Conservation (phyloP, 1,139 yeast genomes). For the Diutina scorzettiae region DNA sequence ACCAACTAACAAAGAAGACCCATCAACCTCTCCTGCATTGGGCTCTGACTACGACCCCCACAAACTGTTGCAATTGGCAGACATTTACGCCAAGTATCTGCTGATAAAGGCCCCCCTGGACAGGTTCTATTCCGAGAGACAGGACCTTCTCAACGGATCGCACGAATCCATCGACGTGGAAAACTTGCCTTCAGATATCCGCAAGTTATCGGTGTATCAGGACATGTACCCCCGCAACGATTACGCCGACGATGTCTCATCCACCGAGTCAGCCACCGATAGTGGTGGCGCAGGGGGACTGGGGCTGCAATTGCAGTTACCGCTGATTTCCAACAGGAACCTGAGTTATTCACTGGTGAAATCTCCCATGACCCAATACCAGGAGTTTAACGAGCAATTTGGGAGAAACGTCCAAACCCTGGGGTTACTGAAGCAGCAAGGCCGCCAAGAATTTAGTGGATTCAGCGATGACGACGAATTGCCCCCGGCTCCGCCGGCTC, state of each 20-base stretch:
- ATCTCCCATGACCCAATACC: slow-evolving; percentile 42
- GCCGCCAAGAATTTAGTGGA: slow-evolving; percentile 7
- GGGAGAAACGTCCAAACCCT: slow-evolving; percentile 14
- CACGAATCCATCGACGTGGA: slow-evolving; percentile 25
- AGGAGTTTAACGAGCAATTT: slow-evolving; percentile 40
- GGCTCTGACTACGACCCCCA: slow-evolving; percentile 11
- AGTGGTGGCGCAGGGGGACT: slow-evolving; percentile 13
- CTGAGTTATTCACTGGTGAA: slow-evolving; percentile 31
- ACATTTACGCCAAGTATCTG: slow-evolving; percentile 34
- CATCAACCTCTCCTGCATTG: neutral
- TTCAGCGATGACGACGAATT: slow-evolving; percentile 13
- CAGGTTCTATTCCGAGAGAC: slow-evolving; percentile 20
- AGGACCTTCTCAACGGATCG: slow-evolving; percentile 25
- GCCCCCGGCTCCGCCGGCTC: slow-evolving; percentile 17
- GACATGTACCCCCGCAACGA: slow-evolving; percentile 20
- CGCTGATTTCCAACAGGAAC: slow-evolving; percentile 15
- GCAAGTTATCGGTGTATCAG: slow-evolving; percentile 25
- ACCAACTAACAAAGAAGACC: neutral
- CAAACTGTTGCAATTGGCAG: slow-evolving; percentile 30
- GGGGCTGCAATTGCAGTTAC: slow-evolving; percentile 6
- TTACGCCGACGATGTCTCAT: slow-evolving; percentile 13
- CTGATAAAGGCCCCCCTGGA: slow-evolving; percentile 32
- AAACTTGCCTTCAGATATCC: slow-evolving; percentile 22
- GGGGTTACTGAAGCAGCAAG: slow-evolving; percentile 5
- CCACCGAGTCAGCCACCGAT: slow-evolving; percentile 11